phyloP scores from a whole-genome alignment of 805 yeast species.

The Metschnikowia borealis region DNA sequence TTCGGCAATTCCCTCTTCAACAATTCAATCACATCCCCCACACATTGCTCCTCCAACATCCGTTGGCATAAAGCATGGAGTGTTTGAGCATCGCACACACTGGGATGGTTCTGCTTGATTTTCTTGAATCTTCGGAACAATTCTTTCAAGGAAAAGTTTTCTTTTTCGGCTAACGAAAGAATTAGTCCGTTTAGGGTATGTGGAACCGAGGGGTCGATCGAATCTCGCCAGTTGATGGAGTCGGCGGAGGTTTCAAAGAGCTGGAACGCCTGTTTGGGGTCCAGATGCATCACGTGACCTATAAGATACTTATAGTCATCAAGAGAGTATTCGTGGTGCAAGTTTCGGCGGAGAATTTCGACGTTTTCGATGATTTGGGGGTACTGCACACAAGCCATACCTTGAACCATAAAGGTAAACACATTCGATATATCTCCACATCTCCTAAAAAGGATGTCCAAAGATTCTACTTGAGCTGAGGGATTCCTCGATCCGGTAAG shows the following conservation, averaged over 20 bases:
- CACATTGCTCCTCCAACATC: slow-evolving; percentile 33
- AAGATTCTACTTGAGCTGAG: too few relatives aligned
- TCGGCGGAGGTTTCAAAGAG: slow-evolving; percentile 30
- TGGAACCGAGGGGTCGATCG: slow-evolving; percentile 11
- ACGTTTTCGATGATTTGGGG: neutral
- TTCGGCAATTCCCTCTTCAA: slow-evolving; percentile 37
- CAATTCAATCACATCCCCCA: slow-evolving; percentile 41
- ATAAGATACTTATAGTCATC: slow-evolving; percentile 22
- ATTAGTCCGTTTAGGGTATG: slow-evolving; percentile 43
- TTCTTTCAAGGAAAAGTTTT: slow-evolving; percentile 15
- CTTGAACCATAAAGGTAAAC: neutral
- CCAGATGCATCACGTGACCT: slow-evolving; percentile 22
- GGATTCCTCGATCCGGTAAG: neutral
- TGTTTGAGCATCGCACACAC: slow-evolving; percentile 25
- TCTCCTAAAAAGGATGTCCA: neutral
- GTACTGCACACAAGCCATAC: neutral
- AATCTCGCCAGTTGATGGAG: slow-evolving; percentile 11
- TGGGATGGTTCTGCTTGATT: slow-evolving; percentile 35
- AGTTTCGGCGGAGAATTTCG: neutral
- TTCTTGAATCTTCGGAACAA: slow-evolving; percentile 32
- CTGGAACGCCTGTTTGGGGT: slow-evolving; percentile 23
- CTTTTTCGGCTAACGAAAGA: slow-evolving; percentile 30
- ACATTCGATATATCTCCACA: neutral
- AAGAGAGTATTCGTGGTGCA: neutral
- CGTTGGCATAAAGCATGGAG: slow-evolving; percentile 24